These are phyloP conservation scores for Thinopyrum elongatum DNA, from an alignment of 176 grass and related monocot species.

Conservation along the genomic window DNA sequence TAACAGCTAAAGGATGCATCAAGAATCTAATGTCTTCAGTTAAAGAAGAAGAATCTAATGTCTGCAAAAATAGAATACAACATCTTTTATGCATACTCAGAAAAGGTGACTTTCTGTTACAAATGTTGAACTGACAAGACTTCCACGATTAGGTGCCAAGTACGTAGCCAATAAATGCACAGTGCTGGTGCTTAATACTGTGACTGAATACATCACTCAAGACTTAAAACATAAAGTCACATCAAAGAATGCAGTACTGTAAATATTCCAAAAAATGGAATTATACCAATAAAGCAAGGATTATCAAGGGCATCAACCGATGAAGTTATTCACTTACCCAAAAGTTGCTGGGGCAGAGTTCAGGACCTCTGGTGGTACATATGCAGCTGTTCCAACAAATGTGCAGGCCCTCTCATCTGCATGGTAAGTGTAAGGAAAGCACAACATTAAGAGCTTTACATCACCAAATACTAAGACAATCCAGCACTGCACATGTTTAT, in stretches of 20 bases:
- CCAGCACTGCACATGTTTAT: not conserved
- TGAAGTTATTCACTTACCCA: constrained; percentile 58
- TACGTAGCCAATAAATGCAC: not conserved
- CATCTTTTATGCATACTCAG: not conserved
- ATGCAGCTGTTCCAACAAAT: constrained; percentile 96
- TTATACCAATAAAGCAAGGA: not conserved
- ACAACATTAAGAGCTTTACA: not conserved
- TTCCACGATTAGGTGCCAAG: not conserved
- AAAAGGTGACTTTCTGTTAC: not conserved
- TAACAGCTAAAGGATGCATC: not conserved
- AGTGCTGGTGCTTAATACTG: not conserved
- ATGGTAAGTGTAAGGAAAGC: constrained; percentile 13
- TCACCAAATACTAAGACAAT: not conserved
- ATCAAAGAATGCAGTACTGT: constrained; percentile 3
- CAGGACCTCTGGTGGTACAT: constrained; percentile 95
- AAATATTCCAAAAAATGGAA: constrained; percentile 8
- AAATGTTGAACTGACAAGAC: not conserved
- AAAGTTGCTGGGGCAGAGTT: constrained; percentile 93
- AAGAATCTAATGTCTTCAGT: not conserved
- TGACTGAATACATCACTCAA: not conserved
- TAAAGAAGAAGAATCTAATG: not conserved
- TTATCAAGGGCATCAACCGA: not conserved
- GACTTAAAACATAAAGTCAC: constrained; percentile 5
- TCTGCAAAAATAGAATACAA: not conserved
- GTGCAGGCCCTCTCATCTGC: constrained; percentile 94